Conservation (phyloP, 2,329 filamentous ascomycete species). For the Zasmidium angulare region DNA sequence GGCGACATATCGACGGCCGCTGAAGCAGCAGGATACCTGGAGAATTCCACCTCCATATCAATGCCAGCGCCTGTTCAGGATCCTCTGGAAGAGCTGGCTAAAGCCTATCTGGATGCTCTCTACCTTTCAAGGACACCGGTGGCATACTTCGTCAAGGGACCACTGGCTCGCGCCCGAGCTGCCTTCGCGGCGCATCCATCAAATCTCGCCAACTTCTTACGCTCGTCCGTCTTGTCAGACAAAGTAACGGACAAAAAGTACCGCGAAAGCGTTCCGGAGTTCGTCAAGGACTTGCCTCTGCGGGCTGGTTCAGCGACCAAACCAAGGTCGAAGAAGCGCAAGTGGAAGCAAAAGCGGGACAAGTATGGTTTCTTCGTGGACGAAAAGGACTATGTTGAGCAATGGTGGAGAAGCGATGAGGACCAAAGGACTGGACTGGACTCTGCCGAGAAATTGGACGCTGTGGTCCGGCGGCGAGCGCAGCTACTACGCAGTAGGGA, state of each 20-base stretch:
- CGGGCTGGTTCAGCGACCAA: conserved; percentile 20
- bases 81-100: conserved; percentile 30
- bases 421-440: conserved; percentile 36
- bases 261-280: conserved; percentile 64
- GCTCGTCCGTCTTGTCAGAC: conserved; percentile 37
- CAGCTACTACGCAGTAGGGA: conserved; percentile 70
- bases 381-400: conserved; percentile 64
- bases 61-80: conserved; percentile 11
- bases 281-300: conserved; percentile 57
- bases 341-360: conserved; percentile 62
- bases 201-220: conserved; percentile 68
- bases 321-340: conserved; percentile 53
- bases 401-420: conserved; percentile 68
- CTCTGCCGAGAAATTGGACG: conserved; percentile 45
- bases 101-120: conserved; percentile 45
- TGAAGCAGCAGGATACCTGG: neutral
- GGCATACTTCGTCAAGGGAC: conserved; percentile 82
- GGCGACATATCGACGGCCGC: neutral
- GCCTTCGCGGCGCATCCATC: conserved; percentile 64
- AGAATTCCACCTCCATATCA: neutral
- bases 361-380: conserved; percentile 67
- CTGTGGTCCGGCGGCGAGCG: conserved; percentile 61
- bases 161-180: conserved; percentile 71
- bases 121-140: conserved; percentile 65
- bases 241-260: conserved; percentile 77